Percentiles rank a stretch among this genome's conserved stretches.
Evolutionary conservation across 257 asterid species (phyloP).

Genomic region (Plectranthus barbatus): DNA sequence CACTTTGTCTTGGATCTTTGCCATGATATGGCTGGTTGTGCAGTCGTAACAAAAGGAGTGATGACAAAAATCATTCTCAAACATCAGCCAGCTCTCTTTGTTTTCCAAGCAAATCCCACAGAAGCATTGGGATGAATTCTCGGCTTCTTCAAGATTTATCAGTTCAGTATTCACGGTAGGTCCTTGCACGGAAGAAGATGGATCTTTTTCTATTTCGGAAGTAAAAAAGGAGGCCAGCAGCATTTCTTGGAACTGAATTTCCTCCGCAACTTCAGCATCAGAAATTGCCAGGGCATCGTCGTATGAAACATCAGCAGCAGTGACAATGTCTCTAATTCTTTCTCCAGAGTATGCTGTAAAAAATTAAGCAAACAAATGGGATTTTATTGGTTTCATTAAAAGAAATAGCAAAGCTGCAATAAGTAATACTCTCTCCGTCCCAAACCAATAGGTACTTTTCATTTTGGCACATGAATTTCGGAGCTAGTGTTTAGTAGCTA

Average conservation of each 20-base stretch:
- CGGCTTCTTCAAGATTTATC: slow-evolving; percentile 7
- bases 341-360: slow-evolving; percentile 5
- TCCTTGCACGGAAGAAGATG: slow-evolving; percentile 31
- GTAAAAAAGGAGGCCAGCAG: slow-evolving; percentile 32
- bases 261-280: slow-evolving; percentile 39
- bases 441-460: too few species aligned
- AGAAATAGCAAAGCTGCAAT: too few species aligned
- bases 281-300: not conserved
- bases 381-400: not conserved
- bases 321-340: not conserved
- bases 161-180: not conserved
- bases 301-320: slow-evolving; percentile 7
- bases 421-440: too few species aligned
- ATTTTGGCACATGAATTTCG: too few species aligned
- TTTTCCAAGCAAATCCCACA: slow-evolving; percentile 58
- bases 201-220: not conserved
- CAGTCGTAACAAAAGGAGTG: slow-evolving; percentile 60
- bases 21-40: slow-evolving; percentile 39
- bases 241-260: slow-evolving; percentile 40
- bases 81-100: slow-evolving; percentile 58
- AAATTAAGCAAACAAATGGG: slow-evolving; percentile 5
- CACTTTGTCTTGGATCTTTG: slow-evolving; percentile 36
- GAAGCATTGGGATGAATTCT: slow-evolving; percentile 14
- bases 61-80: slow-evolving; percentile 33
- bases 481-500: too few species aligned